These are phyloP conservation scores for Nakaseomyces uthaithaninus DNA, from an alignment of 1,139 yeast species.

Conservation along the genomic window DNA sequence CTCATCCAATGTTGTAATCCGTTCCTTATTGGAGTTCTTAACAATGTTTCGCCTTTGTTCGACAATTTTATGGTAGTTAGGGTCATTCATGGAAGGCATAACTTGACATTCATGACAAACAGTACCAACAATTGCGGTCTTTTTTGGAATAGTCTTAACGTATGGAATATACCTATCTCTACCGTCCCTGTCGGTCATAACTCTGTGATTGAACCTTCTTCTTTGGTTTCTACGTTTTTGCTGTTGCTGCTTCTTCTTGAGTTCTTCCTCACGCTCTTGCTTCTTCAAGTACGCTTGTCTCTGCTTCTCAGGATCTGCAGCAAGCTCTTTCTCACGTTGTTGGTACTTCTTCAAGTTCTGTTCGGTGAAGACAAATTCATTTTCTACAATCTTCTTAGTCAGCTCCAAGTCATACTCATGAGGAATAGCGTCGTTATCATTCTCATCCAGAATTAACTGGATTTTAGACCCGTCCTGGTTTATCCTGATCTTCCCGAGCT, in stretches of 20 bases:
- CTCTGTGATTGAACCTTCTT: conserved; percentile 32
- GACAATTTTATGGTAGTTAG: conserved; percentile 55
- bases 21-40: conserved; percentile 46
- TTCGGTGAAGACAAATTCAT: conserved; percentile 87
- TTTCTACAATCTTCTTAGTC: conserved; percentile 69
- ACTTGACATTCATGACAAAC: conserved; percentile 89
- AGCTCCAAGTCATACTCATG: conserved; percentile 75
- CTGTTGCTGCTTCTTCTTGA: conserved; percentile 33
- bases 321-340: conserved; percentile 41
- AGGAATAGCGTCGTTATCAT: conserved; percentile 51
- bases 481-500: conserved; percentile 74
- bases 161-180: conserved; percentile 52
- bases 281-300: conserved; percentile 36
- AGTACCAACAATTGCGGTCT: conserved; percentile 78
- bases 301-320: conserved; percentile 34
- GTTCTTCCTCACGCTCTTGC: conserved; percentile 35
- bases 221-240: conserved; percentile 29
- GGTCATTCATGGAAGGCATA: conserved; percentile 67
- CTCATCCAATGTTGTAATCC: conserved; percentile 71
- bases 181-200: conserved; percentile 37
- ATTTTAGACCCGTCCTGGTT: conserved; percentile 46
- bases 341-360: conserved; percentile 66
- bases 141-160: conserved; percentile 76
- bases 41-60: conserved; percentile 45
- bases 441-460: conserved; percentile 47